A percentile compares a stretch with the other conserved stretches of the same genome.
Evolutionary conservation across 164 flowering plant species (phyloP).

Genomic region (Chimonanthus praecox): DNA sequence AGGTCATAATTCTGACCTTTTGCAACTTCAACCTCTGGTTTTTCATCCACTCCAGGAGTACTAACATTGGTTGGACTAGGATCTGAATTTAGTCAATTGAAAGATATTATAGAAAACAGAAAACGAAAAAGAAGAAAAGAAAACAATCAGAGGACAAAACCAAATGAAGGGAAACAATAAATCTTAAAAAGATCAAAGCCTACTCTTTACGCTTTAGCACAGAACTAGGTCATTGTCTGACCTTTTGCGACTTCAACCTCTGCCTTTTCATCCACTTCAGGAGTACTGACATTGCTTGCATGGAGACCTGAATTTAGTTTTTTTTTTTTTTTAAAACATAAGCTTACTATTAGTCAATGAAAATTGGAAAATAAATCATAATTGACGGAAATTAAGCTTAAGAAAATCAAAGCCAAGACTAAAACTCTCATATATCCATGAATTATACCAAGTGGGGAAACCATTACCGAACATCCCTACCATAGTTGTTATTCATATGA

Average conservation of each 20-base stretch:
- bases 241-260: constrained; percentile 76
- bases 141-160: no score
- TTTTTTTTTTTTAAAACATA: not conserved
- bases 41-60: constrained; percentile 29
- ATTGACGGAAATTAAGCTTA: not conserved
- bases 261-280: constrained; percentile 26
- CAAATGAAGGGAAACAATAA: no score
- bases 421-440: not conserved
- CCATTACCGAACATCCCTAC: not conserved
- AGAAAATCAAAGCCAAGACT: not conserved
- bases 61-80: constrained; percentile 9
- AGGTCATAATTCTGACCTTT: constrained; percentile 67
- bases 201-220: constrained; percentile 38
- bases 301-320: constrained; percentile 16
- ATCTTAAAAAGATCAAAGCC: no score
- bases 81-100: no score
- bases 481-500: not conserved
- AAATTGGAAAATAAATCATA: not conserved
- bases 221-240: constrained; percentile 69
- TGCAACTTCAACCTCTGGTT: constrained; percentile 58
- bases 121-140: not conserved
- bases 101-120: not conserved
- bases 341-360: not conserved
- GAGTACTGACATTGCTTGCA: constrained; percentile 30
- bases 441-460: not conserved